phyloP scores from a whole-genome alignment of 495 filamentous ascomycete genomes.

The Diplogelasinospora grovesii region DNA sequence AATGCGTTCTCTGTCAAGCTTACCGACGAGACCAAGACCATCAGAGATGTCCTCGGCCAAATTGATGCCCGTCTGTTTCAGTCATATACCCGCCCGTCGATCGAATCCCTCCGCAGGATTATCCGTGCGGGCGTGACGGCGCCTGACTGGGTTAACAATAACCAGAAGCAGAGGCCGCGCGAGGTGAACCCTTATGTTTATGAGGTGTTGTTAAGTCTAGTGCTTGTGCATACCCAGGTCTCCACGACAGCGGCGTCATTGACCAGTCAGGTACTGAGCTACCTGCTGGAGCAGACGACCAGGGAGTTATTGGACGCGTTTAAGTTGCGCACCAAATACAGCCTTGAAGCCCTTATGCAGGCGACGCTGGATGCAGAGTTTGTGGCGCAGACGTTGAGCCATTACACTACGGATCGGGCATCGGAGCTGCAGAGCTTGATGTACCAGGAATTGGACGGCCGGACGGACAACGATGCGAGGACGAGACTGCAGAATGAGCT shows the following conservation, averaged over 20 bases:
- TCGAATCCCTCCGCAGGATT: conserved; percentile 52
- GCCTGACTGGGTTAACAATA: conserved; percentile 64
- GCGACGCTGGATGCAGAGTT: conserved; percentile 97
- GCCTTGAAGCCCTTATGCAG: conserved; percentile 82
- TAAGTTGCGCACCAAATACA: conserved; percentile 57
- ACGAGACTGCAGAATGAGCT: conserved; percentile 74
- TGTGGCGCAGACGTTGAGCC: conserved; percentile 81
- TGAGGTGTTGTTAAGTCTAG: conserved; percentile 70
- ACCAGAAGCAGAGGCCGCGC: conserved; percentile 51
- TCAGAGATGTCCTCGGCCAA: conserved; percentile 80
- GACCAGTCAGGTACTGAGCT: conserved; percentile 65
- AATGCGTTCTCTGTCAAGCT: conserved; percentile 82
- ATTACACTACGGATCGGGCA: conserved; percentile 80
- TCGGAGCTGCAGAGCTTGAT: conserved; percentile 74
- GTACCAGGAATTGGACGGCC: conserved; percentile 78
- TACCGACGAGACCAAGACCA: conserved; percentile 82
- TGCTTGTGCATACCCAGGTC: conserved; percentile 87
- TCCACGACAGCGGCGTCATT: conserved; percentile 69
- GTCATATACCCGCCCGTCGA: conserved; percentile 74
- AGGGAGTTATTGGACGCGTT: conserved; percentile 65
- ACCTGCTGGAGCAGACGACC: conserved; percentile 71
- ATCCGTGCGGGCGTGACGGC: conserved; percentile 65
- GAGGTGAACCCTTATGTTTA: conserved; percentile 86
- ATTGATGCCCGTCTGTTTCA: conserved; percentile 86
- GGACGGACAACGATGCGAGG: conserved; percentile 80